Evolutionary conservation across 2,329 filamentous ascomycete genomes (phyloP), one percentile per base, ranked within the genome.

Genomic region (Leptodontidium sp.): DNA sequence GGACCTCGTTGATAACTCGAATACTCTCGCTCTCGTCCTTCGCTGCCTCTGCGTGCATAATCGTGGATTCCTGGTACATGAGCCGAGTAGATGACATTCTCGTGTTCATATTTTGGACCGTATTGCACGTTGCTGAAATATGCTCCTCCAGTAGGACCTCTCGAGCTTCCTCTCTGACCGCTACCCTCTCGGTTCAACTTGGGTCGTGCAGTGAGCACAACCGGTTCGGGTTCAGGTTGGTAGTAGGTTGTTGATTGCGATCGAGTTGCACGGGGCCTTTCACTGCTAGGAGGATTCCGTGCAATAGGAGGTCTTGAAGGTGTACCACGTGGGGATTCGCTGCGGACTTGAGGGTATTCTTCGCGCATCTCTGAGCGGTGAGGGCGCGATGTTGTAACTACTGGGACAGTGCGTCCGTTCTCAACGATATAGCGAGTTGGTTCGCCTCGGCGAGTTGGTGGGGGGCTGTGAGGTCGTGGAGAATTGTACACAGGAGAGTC

Each of bases 401-500:
- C n/a, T 47, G 75, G 75, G 12, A 75, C 64, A 5, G 68, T 68
- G 17, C 73, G 71, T 21, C 73, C 73, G 55, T 74, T 69, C 9
- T 72, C 68, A 21, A 77, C 69, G 24, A 73, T 68, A 58, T 77
- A 78, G 17, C 73, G 70, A 32, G 68, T 74, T 21, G 70, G 61
- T 57, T 72, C 70, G 61, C 57, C 64, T 57, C 71, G 65, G 49
- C 65, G 70, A 43, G 53, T 65, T 45, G 63, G 68, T 38, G 70
- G 67, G 45, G 69, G 73, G 58, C 70, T 74, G 57, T 70, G 68
- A 21, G 73, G 67, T 38, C 71, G 71, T 14, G 68, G 67, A 2
- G 69, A 59, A 32, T 67, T 43, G 38, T 68, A 67, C n/a, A 45
- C 24, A 15, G 71, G 71, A 14, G 70, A 69, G 52, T 75, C 72